Evolutionary conservation across 306 rosid genomes (phyloP), one percentile per base, ranked within the genome.

Genomic region (Prunus mume): DNA sequence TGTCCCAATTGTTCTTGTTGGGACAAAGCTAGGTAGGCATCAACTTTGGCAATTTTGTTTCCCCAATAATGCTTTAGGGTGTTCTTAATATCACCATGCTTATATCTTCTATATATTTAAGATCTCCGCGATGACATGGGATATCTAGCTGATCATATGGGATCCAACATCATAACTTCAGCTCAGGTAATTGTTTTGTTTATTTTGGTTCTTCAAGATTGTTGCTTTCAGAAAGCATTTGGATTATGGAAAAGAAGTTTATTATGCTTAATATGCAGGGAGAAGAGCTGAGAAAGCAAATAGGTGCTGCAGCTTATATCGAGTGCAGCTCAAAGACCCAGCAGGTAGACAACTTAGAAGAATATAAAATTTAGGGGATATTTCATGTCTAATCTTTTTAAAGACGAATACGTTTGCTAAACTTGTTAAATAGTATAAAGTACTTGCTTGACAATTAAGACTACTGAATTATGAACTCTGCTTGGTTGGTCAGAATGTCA

Each of bases 301-400:
- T 92, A 76, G 99, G 99, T 32, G 99, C 99, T 3, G 97, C 97
- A 11, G 97, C 99, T 43, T 95, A 90, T 79, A 89, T 95, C 17
- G 99, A 92, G 80, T 95, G 99, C 86, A 95, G 99, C 75, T 95
- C 99, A 2, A 95, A 95, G 88, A 90, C 99, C 65, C 99, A 95
- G 80, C 99, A 92, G 97, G 99, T 95, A 82, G 14, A 45, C 20
- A 27, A 34, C 14, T 51, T 38, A 0, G 76, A 69, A 61, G 34
- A 43, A 38, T 7, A 18, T 18, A n/a, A 20, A 13, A 2, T 20
- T 19, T 20, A 34, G 15, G 58, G 13, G 46, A 20, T 64, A 28
- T 68, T 80, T 62, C 41, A 8, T 22, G 17, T 41, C 27, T 14
- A 62, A 27, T 22, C 5, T 34, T 24, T 45, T 64, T 3, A 20